Conservation (phyloP, 257 asterid genomes). For the Nicotiana obtusifolia region DNA sequence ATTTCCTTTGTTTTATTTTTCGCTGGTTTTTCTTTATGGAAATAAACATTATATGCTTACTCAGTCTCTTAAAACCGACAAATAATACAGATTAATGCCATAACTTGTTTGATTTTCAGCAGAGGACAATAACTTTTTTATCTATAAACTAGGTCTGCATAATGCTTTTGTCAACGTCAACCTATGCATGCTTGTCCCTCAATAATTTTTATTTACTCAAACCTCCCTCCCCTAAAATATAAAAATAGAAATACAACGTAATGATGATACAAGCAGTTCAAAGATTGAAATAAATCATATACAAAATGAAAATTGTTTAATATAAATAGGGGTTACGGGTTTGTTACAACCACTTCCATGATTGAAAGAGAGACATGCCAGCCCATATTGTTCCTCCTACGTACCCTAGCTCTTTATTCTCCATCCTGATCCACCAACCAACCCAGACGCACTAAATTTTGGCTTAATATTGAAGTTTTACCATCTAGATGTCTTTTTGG, state of each 20-base stretch:
- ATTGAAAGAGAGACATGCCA: neutral
- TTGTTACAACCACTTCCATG: slow-evolving; percentile 19
- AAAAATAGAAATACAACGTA: neutral
- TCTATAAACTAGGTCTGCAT: neutral
- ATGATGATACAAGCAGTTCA: neutral
- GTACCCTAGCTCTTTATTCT: neutral
- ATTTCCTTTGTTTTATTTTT: neutral
- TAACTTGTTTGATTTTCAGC: neutral
- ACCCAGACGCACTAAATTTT: neutral
- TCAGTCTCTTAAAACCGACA: neutral
- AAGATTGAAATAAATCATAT: neutral
- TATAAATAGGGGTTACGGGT: neutral
- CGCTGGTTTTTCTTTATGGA: neutral
- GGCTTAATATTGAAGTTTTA: neutral
- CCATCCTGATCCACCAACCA: neutral
- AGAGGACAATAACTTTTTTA: neutral
- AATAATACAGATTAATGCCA: neutral
- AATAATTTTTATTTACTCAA: neutral
- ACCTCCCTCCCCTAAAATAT: neutral
- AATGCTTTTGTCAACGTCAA: neutral
- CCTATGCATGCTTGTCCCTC: neutral
- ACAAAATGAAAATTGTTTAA: neutral
- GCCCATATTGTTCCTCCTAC: neutral
- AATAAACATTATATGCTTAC: neutral
- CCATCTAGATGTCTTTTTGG: neutral